Conservation (phyloP, 1,284 basidiomycete genomes). For the Trametes hirsuta region DNA sequence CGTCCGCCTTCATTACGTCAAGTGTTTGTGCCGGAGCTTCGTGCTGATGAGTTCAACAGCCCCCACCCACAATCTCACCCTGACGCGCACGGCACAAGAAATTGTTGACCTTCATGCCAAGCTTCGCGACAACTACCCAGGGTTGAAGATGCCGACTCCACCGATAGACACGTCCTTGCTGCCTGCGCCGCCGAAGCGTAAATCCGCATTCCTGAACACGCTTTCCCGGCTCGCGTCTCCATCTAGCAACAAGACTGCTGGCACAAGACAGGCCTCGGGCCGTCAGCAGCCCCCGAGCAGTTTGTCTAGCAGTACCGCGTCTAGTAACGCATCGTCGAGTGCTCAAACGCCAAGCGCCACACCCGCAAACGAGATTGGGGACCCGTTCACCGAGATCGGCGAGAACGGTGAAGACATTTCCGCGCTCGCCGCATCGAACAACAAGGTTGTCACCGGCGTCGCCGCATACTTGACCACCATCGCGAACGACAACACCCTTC, state of each 20-base stretch:
- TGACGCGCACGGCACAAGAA: conserved; percentile 76
- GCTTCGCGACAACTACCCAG: conserved; percentile 60
- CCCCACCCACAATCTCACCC: conserved; percentile 86
- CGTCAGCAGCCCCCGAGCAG: conserved; percentile 27
- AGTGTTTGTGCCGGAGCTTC: conserved; percentile 8
- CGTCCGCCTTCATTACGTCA: conserved; percentile 22
- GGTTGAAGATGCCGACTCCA: conserved; percentile 57
- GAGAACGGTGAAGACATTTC: conserved; percentile 33
- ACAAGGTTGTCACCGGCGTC: conserved; percentile 64
- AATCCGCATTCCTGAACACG: conserved; percentile 80
- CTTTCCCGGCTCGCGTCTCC: conserved; percentile 78
- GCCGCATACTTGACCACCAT: conserved; percentile 80
- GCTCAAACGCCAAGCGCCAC: conserved; percentile 51
- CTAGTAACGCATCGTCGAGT: conserved; percentile 39
- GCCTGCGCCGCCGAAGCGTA: conserved; percentile 67
- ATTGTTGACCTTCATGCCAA: conserved; percentile 78
- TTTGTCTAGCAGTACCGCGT: conserved; percentile 28
- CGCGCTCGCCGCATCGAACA: conserved; percentile 34
- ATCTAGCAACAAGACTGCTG: conserved; percentile 44
- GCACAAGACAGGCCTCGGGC: conserved; percentile 41
- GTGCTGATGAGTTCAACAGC: conserved; percentile 49
- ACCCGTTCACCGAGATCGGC: conserved; percentile 59
- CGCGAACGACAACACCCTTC: conserved; percentile 66
- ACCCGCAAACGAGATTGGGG: conserved; percentile 56
- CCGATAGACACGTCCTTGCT: conserved; percentile 60